Evolutionary conservation across 1,139 yeast species (phyloP), one percentile per base, ranked within the genome.

Genomic region (Blastobotrys ciferrii): DNA sequence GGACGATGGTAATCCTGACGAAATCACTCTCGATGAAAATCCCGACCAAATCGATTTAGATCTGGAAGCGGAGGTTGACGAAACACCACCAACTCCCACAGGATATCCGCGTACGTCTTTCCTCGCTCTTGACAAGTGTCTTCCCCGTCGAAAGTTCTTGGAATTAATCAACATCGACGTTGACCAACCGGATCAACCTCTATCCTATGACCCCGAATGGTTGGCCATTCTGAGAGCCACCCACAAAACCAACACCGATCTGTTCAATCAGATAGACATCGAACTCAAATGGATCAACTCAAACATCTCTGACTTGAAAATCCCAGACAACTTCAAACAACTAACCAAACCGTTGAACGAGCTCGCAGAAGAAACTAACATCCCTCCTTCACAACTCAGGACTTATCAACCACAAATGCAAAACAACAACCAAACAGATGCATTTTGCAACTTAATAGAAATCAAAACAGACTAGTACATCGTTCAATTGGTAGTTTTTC

Each of bases 71-170:
- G 32, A 40, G 7, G 13, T 15, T 15, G 31, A 32, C 13, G 23
- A 17, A n/a, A 4, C 12, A 4, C 37, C 44, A 12, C 9, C 14
- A 30, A 35, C 6, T 11, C 20, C 31, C 6, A 17, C 23, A 12
- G 43, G 48, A 15, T 42, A 43, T 36, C 40, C 45, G 54, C 65
- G 33, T 2, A 85, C 95, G 0, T 57, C 68, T 1, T 91, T 92
- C 60, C 65, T 87, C 23, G 95, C 98, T 0, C 72, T 92, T 17
- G 98, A 91, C 64, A 92, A 92, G 62, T 87, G 95, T 58, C 68
- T 84, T 1, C 87, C 87, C 0, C 67, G 72, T 13, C 70, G 94
- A 13, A 61, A 70, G 30, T 86, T 74, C 59, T 57, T 87, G 2
- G 78, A 78, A 51, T 55, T 72, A 2, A 17, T 74, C 11, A 61